Evolutionary conservation across 306 rosid genomes (phyloP).

Genomic region (Crataegus laevigata): DNA sequence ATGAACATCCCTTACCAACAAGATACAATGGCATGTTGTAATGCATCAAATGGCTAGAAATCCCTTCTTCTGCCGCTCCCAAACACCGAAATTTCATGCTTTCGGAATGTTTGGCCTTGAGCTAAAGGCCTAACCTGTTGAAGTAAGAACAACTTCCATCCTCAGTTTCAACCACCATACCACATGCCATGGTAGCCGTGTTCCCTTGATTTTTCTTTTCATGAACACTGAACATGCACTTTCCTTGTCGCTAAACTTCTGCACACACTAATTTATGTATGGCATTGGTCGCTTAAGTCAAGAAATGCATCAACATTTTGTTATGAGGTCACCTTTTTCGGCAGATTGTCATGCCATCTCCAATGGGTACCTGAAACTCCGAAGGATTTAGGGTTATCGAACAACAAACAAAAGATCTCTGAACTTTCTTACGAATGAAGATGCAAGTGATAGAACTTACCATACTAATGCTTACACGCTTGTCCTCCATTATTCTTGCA

Average conservation of each 20-base stretch:
- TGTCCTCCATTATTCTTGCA: constrained; percentile 45
- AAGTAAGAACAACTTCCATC: not conserved
- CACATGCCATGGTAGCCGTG: not conserved
- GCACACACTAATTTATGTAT: not conserved
- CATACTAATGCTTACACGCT: constrained; percentile 80
- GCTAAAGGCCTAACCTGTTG: not conserved
- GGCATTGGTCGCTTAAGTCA: not conserved
- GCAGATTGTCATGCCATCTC: constrained; percentile 95
- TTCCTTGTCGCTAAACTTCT: not conserved
- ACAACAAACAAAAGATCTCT: not conserved
- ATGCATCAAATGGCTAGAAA: not conserved
- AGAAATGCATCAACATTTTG: not conserved
- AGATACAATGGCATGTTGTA: not conserved
- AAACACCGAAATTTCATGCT: not conserved
- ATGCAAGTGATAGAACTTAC: constrained; percentile 29
- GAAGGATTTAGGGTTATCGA: constrained; percentile 10
- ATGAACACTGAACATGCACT: not conserved
- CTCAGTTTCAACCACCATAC: not conserved
- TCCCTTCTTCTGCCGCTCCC: not conserved
- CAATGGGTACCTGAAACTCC: constrained; percentile 71
- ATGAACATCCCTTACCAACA: no score
- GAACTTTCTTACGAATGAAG: constrained; percentile 2
- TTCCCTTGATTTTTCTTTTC: not conserved
- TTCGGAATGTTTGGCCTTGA: not conserved
- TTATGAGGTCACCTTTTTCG: constrained; percentile 40